Evolutionary conservation across 2,329 filamentous ascomycete genomes (phyloP), one percentile per base, ranked within the genome.

Genomic region (Xylaria sp.): DNA sequence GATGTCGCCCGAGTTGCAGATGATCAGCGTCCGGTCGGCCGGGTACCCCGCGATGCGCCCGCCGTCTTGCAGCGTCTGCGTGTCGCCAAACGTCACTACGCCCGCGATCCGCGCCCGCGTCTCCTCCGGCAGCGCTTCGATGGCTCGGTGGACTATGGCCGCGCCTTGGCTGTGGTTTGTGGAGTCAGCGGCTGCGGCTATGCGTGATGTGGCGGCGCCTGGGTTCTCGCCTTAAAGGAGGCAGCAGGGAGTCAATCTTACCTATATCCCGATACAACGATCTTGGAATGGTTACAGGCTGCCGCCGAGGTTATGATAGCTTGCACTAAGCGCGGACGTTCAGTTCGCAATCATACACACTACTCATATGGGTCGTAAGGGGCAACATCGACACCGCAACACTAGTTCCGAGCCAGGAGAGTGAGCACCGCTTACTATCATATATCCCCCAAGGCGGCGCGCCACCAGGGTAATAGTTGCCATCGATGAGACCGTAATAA

Each of bases 1-100:
- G 34, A 75, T 73, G 66, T 83, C 81, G 58, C 80, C 79, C 9
- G 65, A 15, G 69, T 81, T 81, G 75, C 81, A 83, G 74, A 82
- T 81, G 70, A 82, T 78, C 46, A 79, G 76, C 58, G 78, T 80
- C 72, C 78, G 77, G 55, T 78, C 76, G 15, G 69, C 55, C 25
- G 78, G 77, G 71, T 77, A 82, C 45, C 77, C 75, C 41, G 70
- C 70, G 61, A 82, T 81, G 57, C 77, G 76, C 20, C 76, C 79
- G 25, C 76, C 72, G 69, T 81, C 79, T 60, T 81, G 77, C 56
- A 60, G 59, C 58, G 78, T 76, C 69, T 78, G 78, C 30, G 79
- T 80, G 72, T 79, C 77, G 0, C 80, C 80, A 61, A 80, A 82
- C 4, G 80, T 75, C 15, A 78, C 79, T 10, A 79, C 78, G 1